A percentile compares a stretch with the other conserved stretches of the same genome.
phyloP scores from a whole-genome alignment of 345 rosid species.

The Citropsis articulata region DNA sequence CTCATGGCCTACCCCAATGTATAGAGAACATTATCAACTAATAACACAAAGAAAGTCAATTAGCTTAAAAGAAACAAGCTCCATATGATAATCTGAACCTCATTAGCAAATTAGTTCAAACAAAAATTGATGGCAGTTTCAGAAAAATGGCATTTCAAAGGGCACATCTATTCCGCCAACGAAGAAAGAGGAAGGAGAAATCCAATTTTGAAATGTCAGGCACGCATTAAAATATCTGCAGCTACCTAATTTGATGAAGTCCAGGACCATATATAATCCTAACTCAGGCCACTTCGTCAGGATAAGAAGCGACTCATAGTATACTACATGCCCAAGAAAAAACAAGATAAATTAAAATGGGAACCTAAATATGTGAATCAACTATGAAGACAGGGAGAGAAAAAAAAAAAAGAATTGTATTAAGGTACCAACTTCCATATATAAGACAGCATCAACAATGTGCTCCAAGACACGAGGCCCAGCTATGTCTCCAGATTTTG shows the following conservation, averaged over 20 bases:
- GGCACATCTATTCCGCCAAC: background rate
- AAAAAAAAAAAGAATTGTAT: constrained; percentile 4
- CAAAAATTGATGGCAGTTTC: background rate
- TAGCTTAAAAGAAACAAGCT: background rate
- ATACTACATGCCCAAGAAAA: background rate
- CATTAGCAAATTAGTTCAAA: background rate
- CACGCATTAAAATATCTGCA: background rate
- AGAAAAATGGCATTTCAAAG: background rate
- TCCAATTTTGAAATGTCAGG: background rate
- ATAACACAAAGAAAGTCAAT: background rate
- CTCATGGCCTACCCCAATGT: background rate
- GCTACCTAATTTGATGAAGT: background rate
- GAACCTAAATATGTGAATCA: background rate
- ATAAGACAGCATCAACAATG: constrained; percentile 92
- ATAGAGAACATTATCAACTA: background rate
- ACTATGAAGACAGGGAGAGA: constrained; percentile 4
- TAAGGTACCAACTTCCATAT: constrained; percentile 76
- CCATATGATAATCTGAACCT: background rate
- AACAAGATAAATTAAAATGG: background rate
- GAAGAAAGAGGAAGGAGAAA: background rate
- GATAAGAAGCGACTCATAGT: background rate
- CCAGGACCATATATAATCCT: background rate
- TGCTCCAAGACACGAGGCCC: constrained; percentile 99
- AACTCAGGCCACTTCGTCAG: background rate
- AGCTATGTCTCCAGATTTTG: constrained; percentile 88